phyloP scores from a whole-genome alignment of 768 basidiomycete species.

The Kwoniella bestiolae region DNA sequence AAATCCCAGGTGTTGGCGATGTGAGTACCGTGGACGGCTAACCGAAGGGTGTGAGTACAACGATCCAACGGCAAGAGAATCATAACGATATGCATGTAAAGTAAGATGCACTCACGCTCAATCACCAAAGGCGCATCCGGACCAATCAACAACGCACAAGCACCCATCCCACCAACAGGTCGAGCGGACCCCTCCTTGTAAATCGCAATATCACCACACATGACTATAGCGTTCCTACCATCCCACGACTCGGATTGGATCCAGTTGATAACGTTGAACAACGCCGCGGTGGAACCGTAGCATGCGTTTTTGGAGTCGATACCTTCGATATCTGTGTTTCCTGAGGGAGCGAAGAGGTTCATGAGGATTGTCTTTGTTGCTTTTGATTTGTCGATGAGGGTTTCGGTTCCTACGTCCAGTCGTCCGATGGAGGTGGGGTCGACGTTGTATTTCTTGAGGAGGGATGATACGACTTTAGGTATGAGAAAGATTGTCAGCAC shows the following conservation, averaged over 20 bases:
- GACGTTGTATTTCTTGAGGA: conserved; percentile 91
- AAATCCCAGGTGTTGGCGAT: conserved; percentile 99
- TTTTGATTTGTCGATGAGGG: conserved; percentile 99
- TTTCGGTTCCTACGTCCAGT: conserved; percentile 97
- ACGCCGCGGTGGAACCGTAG: conserved; percentile 96
- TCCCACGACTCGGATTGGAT: conserved; percentile 95
- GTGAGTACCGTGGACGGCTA: conserved; percentile 93
- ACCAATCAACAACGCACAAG: conserved; percentile 90
- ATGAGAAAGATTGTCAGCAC: too few species aligned
- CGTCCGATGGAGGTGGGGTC: conserved; percentile 96
- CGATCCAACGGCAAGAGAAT: not conserved
- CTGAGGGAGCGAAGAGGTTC: conserved; percentile 91
- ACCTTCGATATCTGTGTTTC: conserved; percentile 97
- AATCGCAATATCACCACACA: conserved; percentile 94
- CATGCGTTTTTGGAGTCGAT: conserved; percentile 99
- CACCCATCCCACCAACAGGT: conserved; percentile 96
- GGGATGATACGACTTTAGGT: conserved; percentile 74
- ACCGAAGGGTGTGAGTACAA: too few species aligned
- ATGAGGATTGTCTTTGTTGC: conserved; percentile 97
- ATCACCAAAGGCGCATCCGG: conserved; percentile 93
- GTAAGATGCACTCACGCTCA: conserved; percentile 73
- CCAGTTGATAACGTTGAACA: conserved; percentile 99
- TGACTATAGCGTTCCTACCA: conserved; percentile 94
- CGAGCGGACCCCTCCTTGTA: conserved; percentile 95
- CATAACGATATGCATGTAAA: not conserved